phyloP scores from a whole-genome alignment of 768 basidiomycete species.

The Xerocomellus intermedius region DNA sequence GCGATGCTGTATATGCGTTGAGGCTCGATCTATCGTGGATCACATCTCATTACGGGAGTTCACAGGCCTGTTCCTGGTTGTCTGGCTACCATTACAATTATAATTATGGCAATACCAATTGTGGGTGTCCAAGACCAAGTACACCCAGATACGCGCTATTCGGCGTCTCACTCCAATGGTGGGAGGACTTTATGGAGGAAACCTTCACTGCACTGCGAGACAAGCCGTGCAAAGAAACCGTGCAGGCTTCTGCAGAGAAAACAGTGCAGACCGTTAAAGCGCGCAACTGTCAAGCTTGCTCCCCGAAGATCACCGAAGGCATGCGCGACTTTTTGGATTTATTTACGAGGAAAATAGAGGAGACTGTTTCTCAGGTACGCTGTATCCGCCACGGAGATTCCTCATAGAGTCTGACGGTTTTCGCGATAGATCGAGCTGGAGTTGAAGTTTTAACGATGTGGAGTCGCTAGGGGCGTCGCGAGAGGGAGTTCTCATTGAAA shows the following conservation, averaged over 20 bases:
- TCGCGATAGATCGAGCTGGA: slow-evolving; percentile 8
- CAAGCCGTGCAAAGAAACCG: background rate
- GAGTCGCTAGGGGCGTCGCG: background rate
- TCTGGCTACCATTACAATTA: background rate
- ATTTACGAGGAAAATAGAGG: slow-evolving; percentile 9
- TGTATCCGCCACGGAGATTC: no score
- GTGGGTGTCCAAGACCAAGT: background rate
- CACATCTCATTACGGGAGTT: background rate
- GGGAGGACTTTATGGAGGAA: background rate
- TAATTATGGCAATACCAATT: no score
- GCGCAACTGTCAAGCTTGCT: background rate
- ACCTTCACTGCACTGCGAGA: background rate
- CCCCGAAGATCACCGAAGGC: background rate
- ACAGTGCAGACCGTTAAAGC: background rate
- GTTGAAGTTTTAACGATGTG: background rate
- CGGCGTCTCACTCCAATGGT: background rate
- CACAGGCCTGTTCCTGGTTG: slow-evolving; percentile 5
- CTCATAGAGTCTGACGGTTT: background rate
- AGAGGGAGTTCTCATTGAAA: background rate
- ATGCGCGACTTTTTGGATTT: background rate
- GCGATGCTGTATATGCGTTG: slow-evolving; percentile 7
- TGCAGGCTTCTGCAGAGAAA: background rate
- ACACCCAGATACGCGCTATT: background rate
- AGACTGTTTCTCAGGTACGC: slow-evolving; percentile 6
- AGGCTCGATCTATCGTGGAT: slow-evolving; percentile 14